Percentiles rank a stretch among this genome's conserved stretches.
Evolutionary conservation across 345 rosid species (phyloP).

Genomic region (Psidium guajava): DNA sequence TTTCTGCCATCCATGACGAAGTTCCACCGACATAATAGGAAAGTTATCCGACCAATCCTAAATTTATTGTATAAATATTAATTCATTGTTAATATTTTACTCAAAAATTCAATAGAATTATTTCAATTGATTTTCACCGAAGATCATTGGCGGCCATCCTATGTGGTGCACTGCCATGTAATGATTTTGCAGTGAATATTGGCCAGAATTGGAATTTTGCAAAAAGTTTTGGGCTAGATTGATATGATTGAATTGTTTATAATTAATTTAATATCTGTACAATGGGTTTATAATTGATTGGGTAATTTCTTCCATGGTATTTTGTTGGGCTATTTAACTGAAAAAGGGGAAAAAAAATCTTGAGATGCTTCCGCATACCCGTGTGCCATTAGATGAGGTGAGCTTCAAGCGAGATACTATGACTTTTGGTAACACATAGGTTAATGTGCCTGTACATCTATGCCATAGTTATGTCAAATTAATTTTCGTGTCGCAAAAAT

Average conservation of each 20-base stretch:
- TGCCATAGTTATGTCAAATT: background rate
- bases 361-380: background rate
- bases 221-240: too few relatives aligned
- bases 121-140: background rate
- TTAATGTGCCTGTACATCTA: background rate
- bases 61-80: background rate
- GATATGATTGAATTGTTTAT: background rate
- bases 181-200: background rate
- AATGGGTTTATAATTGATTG: background rate
- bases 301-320: background rate
- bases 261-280: rapidly evolving
- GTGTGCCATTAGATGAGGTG: background rate
- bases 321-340: background rate
- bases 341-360: background rate
- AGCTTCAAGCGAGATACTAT: background rate
- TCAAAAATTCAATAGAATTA: background rate
- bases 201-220: background rate
- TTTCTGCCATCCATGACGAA: background rate
- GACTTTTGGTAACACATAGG: background rate
- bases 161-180: rapidly evolving
- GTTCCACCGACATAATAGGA: background rate
- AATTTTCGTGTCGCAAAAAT: background rate
- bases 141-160: rapidly evolving
- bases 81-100: background rate
- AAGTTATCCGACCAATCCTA: background rate